These are phyloP conservation scores for Vitis riparia DNA, from an alignment of 164 flowering plant species.

Conservation along the genomic window DNA sequence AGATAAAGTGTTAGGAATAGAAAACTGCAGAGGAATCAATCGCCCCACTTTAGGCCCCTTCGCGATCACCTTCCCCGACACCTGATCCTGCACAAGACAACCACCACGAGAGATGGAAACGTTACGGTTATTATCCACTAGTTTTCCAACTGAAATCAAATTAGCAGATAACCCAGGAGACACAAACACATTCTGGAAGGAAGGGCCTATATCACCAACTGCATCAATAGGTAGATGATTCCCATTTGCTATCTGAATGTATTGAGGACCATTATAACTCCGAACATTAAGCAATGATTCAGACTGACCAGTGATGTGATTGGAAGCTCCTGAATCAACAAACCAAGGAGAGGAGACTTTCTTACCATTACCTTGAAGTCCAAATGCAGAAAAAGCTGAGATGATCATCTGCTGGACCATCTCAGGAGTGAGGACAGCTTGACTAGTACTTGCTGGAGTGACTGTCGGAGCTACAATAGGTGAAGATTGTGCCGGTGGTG, in stretches of 20 bases:
- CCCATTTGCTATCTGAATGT: neutral
- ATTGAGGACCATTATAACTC: neutral
- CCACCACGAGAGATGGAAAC: neutral
- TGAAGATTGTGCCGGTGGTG: no score
- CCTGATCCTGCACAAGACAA: conserved; percentile 3
- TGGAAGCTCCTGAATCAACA: conserved; percentile 2
- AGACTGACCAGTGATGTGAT: neutral
- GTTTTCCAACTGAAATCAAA: conserved; percentile 7
- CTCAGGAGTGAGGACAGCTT: neutral
- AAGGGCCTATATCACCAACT: neutral
- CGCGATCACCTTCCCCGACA: neutral
- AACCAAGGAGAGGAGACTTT: neutral
- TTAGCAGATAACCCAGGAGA: conserved; percentile 1
- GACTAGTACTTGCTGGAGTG: neutral
- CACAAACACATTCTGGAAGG: neutral
- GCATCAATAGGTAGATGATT: no score
- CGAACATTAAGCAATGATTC: neutral
- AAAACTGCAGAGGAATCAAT: conserved; percentile 1
- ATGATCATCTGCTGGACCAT: conserved; percentile 2
- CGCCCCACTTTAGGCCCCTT: conserved; percentile 13
- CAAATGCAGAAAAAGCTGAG: neutral
- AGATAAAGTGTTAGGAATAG: neutral
- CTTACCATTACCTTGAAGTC: neutral
- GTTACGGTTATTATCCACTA: conserved; percentile 2
- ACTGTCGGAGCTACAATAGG: no score